Base-by-base conservation (phyloP, 805 yeast genomes). In the Wickerhamomyces rabaulensis region DNA sequence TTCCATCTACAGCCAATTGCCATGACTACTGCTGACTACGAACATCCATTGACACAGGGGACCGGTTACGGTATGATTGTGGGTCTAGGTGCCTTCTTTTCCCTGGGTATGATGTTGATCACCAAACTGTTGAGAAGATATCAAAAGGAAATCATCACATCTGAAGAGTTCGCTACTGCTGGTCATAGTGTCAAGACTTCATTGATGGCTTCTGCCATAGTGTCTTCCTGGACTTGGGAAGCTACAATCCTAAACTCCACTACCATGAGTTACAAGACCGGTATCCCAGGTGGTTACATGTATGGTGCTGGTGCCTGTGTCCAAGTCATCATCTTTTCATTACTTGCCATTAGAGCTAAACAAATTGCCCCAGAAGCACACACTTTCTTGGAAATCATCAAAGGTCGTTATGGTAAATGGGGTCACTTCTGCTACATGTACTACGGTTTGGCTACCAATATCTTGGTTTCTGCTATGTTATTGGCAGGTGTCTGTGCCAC, bases 191-290 rank as follows among this genome's bases (percentile, higher is more conserved):
- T 91, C 38, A 86, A 84, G 56, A 82, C 92, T 0, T 94, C 94
- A 42, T 71, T 91, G 54, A 84, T 89, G 51, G 82, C 92, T 6
- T 82, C 95, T 8, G 96, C 96, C 8, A 97, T 91, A 26, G 96
- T 90, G 9, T 82, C 92, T 12, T 82, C 92, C 9, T 91, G 98
- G 98, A 89, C 97, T 9, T 84, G 90, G 90, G 87, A 87, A n/a
- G 87, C 89, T 3, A 87, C 95, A 2, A 67, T 87, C 41, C 70
- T 87, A 27, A 82, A 81, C 35, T 80, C 89, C 3, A 79, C 95
- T 1, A 79, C 95, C 19, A 90, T 85, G 63, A 87, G 87, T 20
- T 90, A 87, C 65, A 69, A 69, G 39, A 73, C 80, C 48, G 98
- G 98, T 58, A 78, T 91, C 37, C 66, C 56, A 45, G 64, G 62